Conservation (phyloP, 371 early-diverging fungal genomes). For the Actinomortierella ambigua region DNA sequence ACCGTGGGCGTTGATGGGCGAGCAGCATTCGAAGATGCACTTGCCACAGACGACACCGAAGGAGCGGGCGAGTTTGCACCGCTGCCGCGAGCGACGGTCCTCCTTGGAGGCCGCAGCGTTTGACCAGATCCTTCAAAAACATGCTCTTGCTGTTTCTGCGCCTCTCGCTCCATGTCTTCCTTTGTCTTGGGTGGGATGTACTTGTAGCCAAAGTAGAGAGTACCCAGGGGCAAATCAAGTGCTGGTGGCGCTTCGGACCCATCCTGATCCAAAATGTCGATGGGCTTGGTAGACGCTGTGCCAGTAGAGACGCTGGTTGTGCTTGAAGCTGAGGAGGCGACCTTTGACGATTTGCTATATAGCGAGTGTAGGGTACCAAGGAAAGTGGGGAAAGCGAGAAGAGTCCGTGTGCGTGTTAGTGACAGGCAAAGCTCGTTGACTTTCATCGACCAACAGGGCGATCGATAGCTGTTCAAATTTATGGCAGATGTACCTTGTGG, state of each 20-base stretch:
- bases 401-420: not conserved
- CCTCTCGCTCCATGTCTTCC: conserved; percentile 20
- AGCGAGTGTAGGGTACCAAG: conserved; percentile 1
- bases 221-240: conserved; percentile 86
- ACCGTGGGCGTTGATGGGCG: conserved; percentile 33
- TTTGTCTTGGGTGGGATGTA: conserved; percentile 54
- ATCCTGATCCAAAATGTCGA: conserved; percentile 39
- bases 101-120: conserved; percentile 44
- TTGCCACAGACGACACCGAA: conserved; percentile 7
- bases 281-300: conserved; percentile 23
- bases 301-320: conserved; percentile 5
- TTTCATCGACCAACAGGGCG: not conserved
- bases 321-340: conserved; percentile 3
- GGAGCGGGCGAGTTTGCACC: conserved; percentile 40
- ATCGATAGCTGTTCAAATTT: not conserved
- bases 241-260: conserved; percentile 73
- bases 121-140: conserved; percentile 39
- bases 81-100: conserved; percentile 27
- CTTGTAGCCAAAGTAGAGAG: conserved; percentile 88
- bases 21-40: conserved; percentile 13
- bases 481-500: conserved; percentile 1
- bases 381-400: not conserved
- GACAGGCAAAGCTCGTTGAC: not conserved
- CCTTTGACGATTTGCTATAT: conserved; percentile 11
- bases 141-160: conserved; percentile 27